phyloP scores from a whole-genome alignment of 2,329 filamentous ascomycete species.

The Pyricularia sp. region DNA sequence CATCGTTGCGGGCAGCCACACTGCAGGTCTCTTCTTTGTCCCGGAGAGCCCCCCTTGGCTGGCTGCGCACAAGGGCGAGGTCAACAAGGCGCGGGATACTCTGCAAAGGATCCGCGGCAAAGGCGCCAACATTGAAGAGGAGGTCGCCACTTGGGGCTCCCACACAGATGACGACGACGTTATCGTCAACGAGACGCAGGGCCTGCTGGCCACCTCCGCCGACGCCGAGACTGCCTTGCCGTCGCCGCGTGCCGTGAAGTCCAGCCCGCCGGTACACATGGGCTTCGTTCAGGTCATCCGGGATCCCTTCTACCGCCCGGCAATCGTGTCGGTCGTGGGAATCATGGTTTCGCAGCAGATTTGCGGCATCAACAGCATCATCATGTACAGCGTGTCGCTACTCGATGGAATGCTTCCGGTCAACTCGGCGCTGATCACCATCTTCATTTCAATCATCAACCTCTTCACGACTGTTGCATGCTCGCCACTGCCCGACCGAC shows the following conservation, averaged over 20 bases:
- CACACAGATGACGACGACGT: conserved; percentile 16
- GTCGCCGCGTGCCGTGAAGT: conserved; percentile 14
- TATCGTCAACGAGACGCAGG: conserved; percentile 54
- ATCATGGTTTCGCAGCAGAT: conserved; percentile 92
- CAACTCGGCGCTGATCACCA: conserved; percentile 75
- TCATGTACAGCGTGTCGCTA: conserved; percentile 96
- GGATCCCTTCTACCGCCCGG: conserved; percentile 59
- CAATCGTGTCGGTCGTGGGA: conserved; percentile 74
- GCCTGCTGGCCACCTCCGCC: conserved; percentile 43
- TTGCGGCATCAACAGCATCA: conserved; percentile 90
- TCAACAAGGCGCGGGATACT: conserved; percentile 51
- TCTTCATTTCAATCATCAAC: conserved; percentile 80
- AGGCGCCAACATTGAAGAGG: conserved; percentile 59
- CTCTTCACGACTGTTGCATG: conserved; percentile 72
- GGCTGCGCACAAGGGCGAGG: conserved; percentile 52
- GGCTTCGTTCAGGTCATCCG: conserved; percentile 57
- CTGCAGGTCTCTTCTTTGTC: conserved; percentile 61
- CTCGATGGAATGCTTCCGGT: conserved; percentile 72
- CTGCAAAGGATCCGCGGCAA: conserved; percentile 70
- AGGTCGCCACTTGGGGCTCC: conserved; percentile 54
- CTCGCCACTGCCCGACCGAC: conserved; percentile 75
- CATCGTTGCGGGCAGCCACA: conserved; percentile 57
- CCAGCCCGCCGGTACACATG: conserved; percentile 27
- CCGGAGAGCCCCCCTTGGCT: conserved; percentile 87
- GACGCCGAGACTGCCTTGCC: conserved; percentile 9